Percentiles rank a stretch among this genome's conserved stretches.
Evolutionary conservation across 495 filamentous ascomycete species (phyloP).

Genomic region (Penicillium ochrochloron): DNA sequence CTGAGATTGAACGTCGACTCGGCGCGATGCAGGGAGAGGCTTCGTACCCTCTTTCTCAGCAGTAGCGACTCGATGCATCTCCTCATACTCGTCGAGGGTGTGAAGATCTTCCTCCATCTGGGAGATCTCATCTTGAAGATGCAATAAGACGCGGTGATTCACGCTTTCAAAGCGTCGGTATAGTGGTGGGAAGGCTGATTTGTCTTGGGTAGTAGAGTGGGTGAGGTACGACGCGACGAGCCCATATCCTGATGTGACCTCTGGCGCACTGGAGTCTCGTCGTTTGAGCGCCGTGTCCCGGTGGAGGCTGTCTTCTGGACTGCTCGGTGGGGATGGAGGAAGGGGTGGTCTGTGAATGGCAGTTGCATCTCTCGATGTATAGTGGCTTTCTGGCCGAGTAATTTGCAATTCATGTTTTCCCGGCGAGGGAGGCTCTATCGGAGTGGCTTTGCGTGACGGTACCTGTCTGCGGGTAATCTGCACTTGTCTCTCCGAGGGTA

Average conservation of each 20-base stretch:
- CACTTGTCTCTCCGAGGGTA: slow-evolving; percentile 31
- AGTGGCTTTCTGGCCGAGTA: slow-evolving; percentile 38
- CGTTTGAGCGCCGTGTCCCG: slow-evolving; percentile 30
- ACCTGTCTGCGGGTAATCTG: slow-evolving; percentile 33
- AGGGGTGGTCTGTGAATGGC: slow-evolving; percentile 33
- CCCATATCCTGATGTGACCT: slow-evolving; percentile 64
- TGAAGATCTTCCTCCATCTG: slow-evolving; percentile 78
- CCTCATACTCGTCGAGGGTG: slow-evolving; percentile 72
- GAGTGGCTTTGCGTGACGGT: slow-evolving; percentile 27
- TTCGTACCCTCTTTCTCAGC: slow-evolving; percentile 53
- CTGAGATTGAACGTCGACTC: slow-evolving; percentile 63
- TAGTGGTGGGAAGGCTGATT: slow-evolving; percentile 62
- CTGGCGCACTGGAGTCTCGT: slow-evolving; percentile 32
- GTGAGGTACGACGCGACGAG: slow-evolving; percentile 66
- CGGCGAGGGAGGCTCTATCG: slow-evolving; percentile 6
- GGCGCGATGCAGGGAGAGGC: slow-evolving; percentile 64
- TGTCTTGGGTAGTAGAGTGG: slow-evolving; percentile 38
- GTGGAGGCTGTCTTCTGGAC: slow-evolving; percentile 42
- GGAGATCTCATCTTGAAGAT: slow-evolving; percentile 84
- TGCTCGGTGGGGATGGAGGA: slow-evolving; percentile 45
- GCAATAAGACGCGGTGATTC: slow-evolving; percentile 83
- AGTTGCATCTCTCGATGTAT: slow-evolving; percentile 29
- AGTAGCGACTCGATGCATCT: slow-evolving; percentile 61
- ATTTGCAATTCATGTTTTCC: slow-evolving; percentile 24
- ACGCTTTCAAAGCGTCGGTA: slow-evolving; percentile 85